These are phyloP conservation scores for Pezicula rhizophila DNA, from an alignment of 2,329 filamentous ascomycete genomes.

Conservation along the genomic window DNA sequence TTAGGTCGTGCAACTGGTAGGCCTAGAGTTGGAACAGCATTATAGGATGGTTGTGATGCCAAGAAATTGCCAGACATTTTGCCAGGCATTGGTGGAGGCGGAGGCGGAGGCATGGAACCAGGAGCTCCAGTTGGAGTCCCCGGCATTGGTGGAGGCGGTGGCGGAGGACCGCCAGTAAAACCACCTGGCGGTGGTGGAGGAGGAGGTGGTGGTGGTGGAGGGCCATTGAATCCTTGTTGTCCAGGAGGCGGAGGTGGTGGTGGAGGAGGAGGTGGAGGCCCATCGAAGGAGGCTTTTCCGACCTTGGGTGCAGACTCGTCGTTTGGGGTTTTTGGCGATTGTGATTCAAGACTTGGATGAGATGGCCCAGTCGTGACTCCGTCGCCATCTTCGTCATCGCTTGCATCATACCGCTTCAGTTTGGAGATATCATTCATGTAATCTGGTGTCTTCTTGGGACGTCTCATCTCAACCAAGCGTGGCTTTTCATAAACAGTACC, in stretches of 20 bases:
- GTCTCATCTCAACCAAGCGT: slow-evolving; percentile 69
- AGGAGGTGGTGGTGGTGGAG: slow-evolving; percentile 33
- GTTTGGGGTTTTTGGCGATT: slow-evolving; percentile 49
- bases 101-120: slow-evolving; percentile 41
- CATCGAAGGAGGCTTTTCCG: slow-evolving; percentile 28
- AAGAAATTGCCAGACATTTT: slow-evolving; percentile 73
- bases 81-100: slow-evolving; percentile 58
- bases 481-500: slow-evolving; percentile 62
- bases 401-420: slow-evolving; percentile 63
- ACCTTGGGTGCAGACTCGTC: slow-evolving; percentile 22
- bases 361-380: slow-evolving; percentile 68
- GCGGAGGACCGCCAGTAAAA: slow-evolving; percentile 26
- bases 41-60: slow-evolving; percentile 50
- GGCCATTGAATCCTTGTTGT: slow-evolving; percentile 23
- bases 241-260: slow-evolving; percentile 34
- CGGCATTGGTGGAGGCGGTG: slow-evolving; percentile 35
- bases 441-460: slow-evolving; percentile 54
- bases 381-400: slow-evolving; percentile 43
- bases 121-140: slow-evolving; percentile 41
- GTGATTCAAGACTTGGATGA: slow-evolving; percentile 67
- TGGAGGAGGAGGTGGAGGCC: slow-evolving; percentile 32
- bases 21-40: slow-evolving; percentile 52
- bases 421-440: slow-evolving; percentile 70
- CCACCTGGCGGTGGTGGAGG: slow-evolving; percentile 37
- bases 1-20: slow-evolving; percentile 83